Base-by-base conservation (phyloP, 2,329 filamentous ascomycete species). In the Penicillium sp. region DNA sequence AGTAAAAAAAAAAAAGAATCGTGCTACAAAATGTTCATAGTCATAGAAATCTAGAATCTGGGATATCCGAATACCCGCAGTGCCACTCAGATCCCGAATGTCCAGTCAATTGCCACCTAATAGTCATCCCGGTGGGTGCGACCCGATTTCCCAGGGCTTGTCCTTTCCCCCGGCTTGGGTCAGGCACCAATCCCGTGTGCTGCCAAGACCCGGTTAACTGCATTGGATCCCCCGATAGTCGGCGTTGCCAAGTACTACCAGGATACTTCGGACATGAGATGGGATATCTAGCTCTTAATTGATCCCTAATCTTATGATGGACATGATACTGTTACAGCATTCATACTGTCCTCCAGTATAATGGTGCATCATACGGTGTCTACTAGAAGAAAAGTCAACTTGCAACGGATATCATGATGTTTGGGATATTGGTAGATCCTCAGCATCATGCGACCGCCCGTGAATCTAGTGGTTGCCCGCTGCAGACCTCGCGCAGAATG, bases 161-260 rank as follows among this genome's bases (percentile, higher is more conserved):
- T 34, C 20, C 38, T 34, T 48, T 42, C 11, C 46, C 44, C 37
- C 44, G 44, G 38, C 16, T 44, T 51, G 43, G 46, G 14, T 55
- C 39, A 55, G 52, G 46, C 31, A 55, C 53, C 39, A 52, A 51
- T 52, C 32, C 53, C 48, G 29, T 39, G 14, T 18, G 7, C 9
- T 44, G 53, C 53, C 53, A 55, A 55, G 47, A 45, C 16, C 20
- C n/a, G 47, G 26, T 34, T 35, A 52, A 52, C 18, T 40, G 26
- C 44, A 34, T 56, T 50, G 26, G 43, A 55, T 46, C 20, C 26
- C 34, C 56, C 51, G 52, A 55, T 55, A 14, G 31, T 55, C 52
- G 45, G 52, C 37, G 22, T 16, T 14, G 26, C 48, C 32, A 50
- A 43, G 18, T n/a, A 11, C 43, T n/a, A 35, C n/a, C 14, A 5